Conservation (phyloP, 208 protist genomes). For the Leishmania amazonensis region DNA sequence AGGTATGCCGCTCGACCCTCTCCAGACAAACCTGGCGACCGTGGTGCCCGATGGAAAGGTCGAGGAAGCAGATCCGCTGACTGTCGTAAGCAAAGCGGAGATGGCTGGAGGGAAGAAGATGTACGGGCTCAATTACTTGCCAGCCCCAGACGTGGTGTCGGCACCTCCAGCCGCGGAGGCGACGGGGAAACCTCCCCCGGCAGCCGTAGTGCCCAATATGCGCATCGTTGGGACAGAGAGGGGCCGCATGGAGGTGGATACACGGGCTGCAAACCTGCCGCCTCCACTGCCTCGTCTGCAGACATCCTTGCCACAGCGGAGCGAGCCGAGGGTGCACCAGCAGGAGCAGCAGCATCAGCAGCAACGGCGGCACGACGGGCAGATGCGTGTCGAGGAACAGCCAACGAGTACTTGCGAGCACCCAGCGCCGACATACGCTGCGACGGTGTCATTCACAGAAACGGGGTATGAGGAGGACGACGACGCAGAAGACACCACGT, state of each 20-base stretch:
- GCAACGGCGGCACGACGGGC: neutral
- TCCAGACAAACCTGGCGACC: conserved; percentile 8
- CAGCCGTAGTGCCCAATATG: neutral
- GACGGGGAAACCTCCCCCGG: neutral
- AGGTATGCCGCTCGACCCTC: neutral
- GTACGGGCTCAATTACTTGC: conserved; percentile 3
- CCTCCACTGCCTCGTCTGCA: neutral
- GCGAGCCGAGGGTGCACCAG: neutral
- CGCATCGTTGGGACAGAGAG: neutral
- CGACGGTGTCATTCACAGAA: neutral
- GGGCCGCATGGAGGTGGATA: neutral
- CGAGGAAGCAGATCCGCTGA: no score
- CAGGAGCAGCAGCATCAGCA: neutral
- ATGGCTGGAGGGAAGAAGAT: neutral
- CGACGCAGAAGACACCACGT: neutral
- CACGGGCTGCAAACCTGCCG: neutral
- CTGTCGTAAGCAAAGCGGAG: neutral
- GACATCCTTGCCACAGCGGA: neutral
- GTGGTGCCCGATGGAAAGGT: neutral
- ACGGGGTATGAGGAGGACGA: neutral
- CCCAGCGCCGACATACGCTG: neutral
- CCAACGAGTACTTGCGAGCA: no score
- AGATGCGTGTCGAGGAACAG: neutral
- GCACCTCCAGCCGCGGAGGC: neutral
- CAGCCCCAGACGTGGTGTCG: neutral